A percentile compares a stretch with the other conserved stretches of the same genome.
Conservation (phyloP, 352 stramenopile genomes). For the Phytophthora ramorum region DNA sequence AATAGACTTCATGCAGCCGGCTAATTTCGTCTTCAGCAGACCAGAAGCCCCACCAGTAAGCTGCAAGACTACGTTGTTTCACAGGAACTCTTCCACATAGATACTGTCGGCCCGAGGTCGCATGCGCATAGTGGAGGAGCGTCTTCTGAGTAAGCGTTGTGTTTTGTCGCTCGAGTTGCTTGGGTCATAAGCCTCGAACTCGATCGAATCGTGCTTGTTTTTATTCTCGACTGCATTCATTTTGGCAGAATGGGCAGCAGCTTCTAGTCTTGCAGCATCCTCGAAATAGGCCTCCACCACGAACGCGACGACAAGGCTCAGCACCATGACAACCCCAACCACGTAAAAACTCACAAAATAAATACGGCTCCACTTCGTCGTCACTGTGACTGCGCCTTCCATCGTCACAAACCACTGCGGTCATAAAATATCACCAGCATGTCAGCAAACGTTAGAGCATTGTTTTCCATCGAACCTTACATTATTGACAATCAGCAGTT, state of each 20-base stretch:
- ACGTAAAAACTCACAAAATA: constrained; percentile 84
- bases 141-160: constrained; percentile 26
- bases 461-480: constrained; percentile 29
- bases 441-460: background rate
- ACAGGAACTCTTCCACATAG: constrained; percentile 55
- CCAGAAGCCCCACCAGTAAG: background rate
- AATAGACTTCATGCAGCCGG: constrained; percentile 9
- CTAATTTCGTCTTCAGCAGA: constrained; percentile 15
- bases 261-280: constrained; percentile 9
- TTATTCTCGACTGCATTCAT: background rate
- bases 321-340: constrained; percentile 71
- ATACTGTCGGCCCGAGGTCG: constrained; percentile 49
- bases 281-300: constrained; percentile 71
- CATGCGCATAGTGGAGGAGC: constrained; percentile 31
- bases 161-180: background rate
- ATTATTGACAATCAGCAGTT: constrained; percentile 83
- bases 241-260: background rate
- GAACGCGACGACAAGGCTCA: constrained; percentile 79
- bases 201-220: background rate
- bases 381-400: constrained; percentile 64
- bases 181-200: background rate
- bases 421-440: background rate
- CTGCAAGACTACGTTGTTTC: constrained; percentile 1
- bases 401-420: constrained; percentile 73
- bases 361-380: constrained; percentile 57